Evolutionary conservation across 2,329 filamentous ascomycete species (phyloP).

Genomic region (Madurella fahalii): DNA sequence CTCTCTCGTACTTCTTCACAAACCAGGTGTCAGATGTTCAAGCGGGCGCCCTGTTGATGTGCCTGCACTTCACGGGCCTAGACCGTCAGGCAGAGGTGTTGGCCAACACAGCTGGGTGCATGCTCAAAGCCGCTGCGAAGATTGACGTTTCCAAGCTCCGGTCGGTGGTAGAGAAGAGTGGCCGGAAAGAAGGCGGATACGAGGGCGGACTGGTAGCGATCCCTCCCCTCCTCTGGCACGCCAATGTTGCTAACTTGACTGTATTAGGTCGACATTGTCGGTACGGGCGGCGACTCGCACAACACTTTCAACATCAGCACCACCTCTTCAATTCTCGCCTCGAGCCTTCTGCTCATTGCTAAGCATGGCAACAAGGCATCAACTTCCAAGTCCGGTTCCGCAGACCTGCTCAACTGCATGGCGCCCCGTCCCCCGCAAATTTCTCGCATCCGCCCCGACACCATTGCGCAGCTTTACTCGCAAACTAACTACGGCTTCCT

Average conservation of each 20-base stretch:
- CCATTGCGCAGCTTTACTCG: conserved; percentile 68
- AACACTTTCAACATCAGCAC: conserved; percentile 99
- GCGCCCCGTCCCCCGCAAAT: conserved; percentile 69
- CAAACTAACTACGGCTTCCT: conserved; percentile 90
- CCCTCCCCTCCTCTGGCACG: neutral
- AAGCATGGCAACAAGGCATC: conserved; percentile 97
- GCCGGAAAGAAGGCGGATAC: conserved; percentile 68
- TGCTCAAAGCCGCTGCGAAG: conserved; percentile 73
- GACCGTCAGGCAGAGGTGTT: conserved; percentile 83
- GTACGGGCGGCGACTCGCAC: conserved; percentile 92
- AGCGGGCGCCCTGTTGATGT: conserved; percentile 80
- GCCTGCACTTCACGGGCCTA: conserved; percentile 84
- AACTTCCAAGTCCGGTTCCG: conserved; percentile 92
- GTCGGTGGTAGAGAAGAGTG: conserved; percentile 56
- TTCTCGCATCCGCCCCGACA: conserved; percentile 65
- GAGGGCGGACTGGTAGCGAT: conserved; percentile 72
- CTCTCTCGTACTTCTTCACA: conserved; percentile 87
- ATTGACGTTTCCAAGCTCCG: conserved; percentile 63
- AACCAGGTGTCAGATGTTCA: conserved; percentile 86
- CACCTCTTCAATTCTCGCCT: conserved; percentile 86
- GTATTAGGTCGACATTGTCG: conserved; percentile 79
- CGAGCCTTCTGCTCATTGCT: conserved; percentile 75
- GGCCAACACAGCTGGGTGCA: conserved; percentile 75
- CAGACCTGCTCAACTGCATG: conserved; percentile 80
- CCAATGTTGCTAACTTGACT: conserved; percentile 12